These are phyloP conservation scores for Fonsecaea pedrosoi DNA, from an alignment of 2,329 filamentous ascomycete species.

Conservation along the genomic window DNA sequence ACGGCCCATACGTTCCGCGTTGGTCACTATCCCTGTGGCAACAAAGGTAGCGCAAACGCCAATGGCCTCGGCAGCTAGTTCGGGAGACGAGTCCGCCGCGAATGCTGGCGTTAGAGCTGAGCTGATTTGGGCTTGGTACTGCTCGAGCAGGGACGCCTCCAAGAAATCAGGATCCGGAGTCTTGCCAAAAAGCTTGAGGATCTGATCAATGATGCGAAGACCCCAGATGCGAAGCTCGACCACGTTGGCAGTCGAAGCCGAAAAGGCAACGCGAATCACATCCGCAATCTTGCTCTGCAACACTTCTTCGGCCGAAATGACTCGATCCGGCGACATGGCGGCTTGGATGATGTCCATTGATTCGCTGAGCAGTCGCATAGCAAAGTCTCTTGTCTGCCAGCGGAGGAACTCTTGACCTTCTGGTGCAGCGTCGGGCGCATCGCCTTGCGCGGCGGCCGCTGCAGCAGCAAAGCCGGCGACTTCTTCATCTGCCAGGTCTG, in stretches of 20 bases:
- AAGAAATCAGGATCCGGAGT: conserved; percentile 95
- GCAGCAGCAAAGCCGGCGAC: conserved; percentile 92
- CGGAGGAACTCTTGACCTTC: conserved; percentile 83
- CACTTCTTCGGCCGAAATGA: conserved; percentile 76
- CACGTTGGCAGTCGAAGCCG: conserved; percentile 91
- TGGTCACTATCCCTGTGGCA: conserved; percentile 93
- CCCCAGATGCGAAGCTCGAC: conserved; percentile 89
- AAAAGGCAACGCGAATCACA: conserved; percentile 95
- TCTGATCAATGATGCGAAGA: conserved; percentile 88
- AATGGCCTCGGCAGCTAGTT: conserved; percentile 92
- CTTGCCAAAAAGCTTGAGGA: conserved; percentile 91
- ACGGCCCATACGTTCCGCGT: conserved; percentile 97
- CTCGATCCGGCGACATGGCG: conserved; percentile 77
- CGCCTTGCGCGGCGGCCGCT: conserved; percentile 66
- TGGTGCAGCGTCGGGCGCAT: conserved; percentile 56
- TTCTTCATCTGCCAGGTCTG: conserved; percentile 95
- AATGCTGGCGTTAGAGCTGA: conserved; percentile 96
- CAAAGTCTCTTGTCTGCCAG: conserved; percentile 96
- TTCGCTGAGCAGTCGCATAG: conserved; percentile 85
- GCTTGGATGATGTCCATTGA: conserved; percentile 80
- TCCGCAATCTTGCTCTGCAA: conserved; percentile 86
- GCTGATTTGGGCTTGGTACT: conserved; percentile 98
- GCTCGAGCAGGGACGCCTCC: conserved; percentile 94
- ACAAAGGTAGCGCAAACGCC: conserved; percentile 99
- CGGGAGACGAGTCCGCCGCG: conserved; percentile 91